Evolutionary conservation across 2,329 filamentous ascomycete genomes (phyloP).

Genomic region (Hypoxylon sp.): DNA sequence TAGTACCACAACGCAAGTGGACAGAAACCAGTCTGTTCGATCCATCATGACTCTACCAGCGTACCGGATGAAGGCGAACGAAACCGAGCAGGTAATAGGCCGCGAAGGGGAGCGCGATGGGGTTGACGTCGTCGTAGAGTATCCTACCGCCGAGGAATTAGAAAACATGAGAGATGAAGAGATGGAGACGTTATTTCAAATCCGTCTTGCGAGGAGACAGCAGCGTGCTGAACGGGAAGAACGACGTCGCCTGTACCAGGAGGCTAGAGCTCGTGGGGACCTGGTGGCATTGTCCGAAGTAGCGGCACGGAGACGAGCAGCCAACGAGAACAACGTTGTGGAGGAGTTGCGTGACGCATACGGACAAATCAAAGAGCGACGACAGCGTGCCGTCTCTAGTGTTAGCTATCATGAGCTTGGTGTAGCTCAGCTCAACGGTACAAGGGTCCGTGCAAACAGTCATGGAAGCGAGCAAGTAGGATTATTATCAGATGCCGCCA

Average conservation of each 20-base stretch:
- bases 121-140: slow-evolving; percentile 90
- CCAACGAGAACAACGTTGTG: slow-evolving; percentile 65
- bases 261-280: slow-evolving; percentile 81
- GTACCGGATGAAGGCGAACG: slow-evolving; percentile 79
- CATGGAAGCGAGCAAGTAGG: slow-evolving; percentile 79
- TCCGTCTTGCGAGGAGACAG: slow-evolving; percentile 80
- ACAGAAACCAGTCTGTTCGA: slow-evolving; percentile 86
- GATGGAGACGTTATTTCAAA: slow-evolving; percentile 94
- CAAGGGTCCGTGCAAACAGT: slow-evolving; percentile 78
- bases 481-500: slow-evolving; percentile 78
- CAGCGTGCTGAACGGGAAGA: slow-evolving; percentile 84
- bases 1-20: slow-evolving; percentile 64
- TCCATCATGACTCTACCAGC: slow-evolving; percentile 95
- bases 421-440: slow-evolving; percentile 82
- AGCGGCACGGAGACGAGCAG: slow-evolving; percentile 67
- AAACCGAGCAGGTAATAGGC: slow-evolving; percentile 85
- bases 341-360: slow-evolving; percentile 71
- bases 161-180: slow-evolving; percentile 85
- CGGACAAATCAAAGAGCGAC: slow-evolving; percentile 67
- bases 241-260: slow-evolving; percentile 75
- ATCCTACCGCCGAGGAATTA: slow-evolving; percentile 83
- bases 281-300: slow-evolving; percentile 75
- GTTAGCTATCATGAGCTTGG: slow-evolving; percentile 84
- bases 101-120: slow-evolving; percentile 92
- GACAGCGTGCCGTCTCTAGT: slow-evolving; percentile 77